Conservation (phyloP, 2,329 filamentous ascomycete species). For the Aureobasidium subglaciale region DNA sequence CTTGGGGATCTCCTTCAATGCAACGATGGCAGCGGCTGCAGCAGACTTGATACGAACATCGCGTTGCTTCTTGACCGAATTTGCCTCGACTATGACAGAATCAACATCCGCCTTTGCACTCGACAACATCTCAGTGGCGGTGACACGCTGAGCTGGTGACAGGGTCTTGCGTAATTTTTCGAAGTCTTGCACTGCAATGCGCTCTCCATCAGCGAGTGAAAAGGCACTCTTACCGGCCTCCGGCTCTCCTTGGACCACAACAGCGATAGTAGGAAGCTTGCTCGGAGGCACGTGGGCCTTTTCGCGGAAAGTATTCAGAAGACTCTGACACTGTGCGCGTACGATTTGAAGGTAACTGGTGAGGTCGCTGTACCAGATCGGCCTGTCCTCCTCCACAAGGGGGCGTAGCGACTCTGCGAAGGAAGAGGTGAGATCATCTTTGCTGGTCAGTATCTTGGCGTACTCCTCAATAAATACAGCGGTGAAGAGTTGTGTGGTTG, state of each 20-base stretch:
- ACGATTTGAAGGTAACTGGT: slow-evolving; percentile 85
- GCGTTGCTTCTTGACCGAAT: slow-evolving; percentile 67
- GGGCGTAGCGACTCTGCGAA: slow-evolving; percentile 62
- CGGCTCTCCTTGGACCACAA: slow-evolving; percentile 87
- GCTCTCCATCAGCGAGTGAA: slow-evolving; percentile 79
- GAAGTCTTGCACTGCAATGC: slow-evolving; percentile 77
- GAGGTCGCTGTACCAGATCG: slow-evolving; percentile 78
- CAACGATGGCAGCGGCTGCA: slow-evolving; percentile 78
- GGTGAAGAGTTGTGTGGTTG: slow-evolving; percentile 78
- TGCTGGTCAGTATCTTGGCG: slow-evolving; percentile 48
- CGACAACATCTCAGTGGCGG: slow-evolving; percentile 68
- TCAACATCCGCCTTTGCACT: slow-evolving; percentile 68
- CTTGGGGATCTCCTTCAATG: slow-evolving; percentile 82
- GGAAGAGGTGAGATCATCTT: slow-evolving; percentile 46
- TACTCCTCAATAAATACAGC: slow-evolving; percentile 86
- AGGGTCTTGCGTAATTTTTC: slow-evolving; percentile 84
- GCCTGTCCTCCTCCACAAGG: slow-evolving; percentile 75
- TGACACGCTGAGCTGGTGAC: slow-evolving; percentile 78
- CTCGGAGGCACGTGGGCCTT: slow-evolving; percentile 71
- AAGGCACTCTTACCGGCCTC: slow-evolving; percentile 91
- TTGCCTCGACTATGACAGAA: slow-evolving; percentile 71
- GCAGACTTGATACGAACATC: slow-evolving; percentile 82
- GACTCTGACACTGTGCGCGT: slow-evolving; percentile 81
- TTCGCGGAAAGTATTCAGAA: slow-evolving; percentile 87
- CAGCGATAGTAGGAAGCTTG: slow-evolving; percentile 73